Base-by-base conservation (phyloP, 352 stramenopile genomes). In the Globisporangium viniferum region DNA sequence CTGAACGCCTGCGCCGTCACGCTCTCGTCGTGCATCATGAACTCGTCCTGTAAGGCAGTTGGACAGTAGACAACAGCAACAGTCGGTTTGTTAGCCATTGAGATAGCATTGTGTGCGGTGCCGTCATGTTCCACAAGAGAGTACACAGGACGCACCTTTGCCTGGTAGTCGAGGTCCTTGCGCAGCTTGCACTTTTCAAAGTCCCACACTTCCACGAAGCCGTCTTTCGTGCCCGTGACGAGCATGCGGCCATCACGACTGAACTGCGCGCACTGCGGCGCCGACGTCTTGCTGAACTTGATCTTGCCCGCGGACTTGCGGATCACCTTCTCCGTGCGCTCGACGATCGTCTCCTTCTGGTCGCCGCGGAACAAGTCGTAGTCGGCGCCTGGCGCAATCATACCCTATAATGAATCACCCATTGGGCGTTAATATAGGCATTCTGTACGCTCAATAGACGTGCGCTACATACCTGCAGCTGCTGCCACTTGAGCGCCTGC, bases 151-250 rank as follows among this genome's bases (percentile, higher is more conserved):
- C 59, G 56, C 57, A 89, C 82, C 71, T 91, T 91, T 0, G 86
- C 80, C 81, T 99, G 96, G 70, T 98, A 99, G n/a, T 88, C 78
- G 20, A 98, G 76, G 73, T 98, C 94, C 69, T 94, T 97, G 22
- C 90, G 80, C 58, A 98, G 67, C 44, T 86, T 89, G 68, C 90
- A 97, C 57, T 95, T 97, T 53, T 97, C 90, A 66, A 84, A 78
- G 76, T 98, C 91, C 93, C 93, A 99, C 48, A 97, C 85, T 73
- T 99, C 96, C 39, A 99, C 86, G 67, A 99, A 97, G 5, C 94
- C 95, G 73, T 99, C 96, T 54, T 97, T 97, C 0, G 90, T 90
- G n/a, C 93, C 94, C 4, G 92, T 98, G 9, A 98, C 87, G 4
- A 99, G 79, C 73, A 94, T 92, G 22, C 78, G 78, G 29, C 91